A percentile compares a stretch with the other conserved stretches of the same genome.
These are phyloP conservation scores for Physcomitrium patens DNA, from an alignment of 225 moss, liverwort and hornwort species.

Conservation along the genomic window DNA sequence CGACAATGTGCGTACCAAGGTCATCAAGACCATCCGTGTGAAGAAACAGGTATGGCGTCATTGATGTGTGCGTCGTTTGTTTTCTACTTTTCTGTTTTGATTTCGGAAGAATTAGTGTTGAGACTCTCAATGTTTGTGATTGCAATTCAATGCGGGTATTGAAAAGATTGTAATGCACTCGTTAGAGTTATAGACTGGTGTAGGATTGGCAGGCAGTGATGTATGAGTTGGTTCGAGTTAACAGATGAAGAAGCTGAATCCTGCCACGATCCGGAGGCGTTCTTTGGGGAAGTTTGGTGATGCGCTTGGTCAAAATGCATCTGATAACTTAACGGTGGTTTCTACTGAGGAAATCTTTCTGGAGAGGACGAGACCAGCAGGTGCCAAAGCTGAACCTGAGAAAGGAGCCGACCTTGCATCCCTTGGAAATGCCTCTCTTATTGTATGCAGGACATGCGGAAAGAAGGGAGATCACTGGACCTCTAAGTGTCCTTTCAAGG, in stretches of 20 bases:
- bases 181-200: not conserved
- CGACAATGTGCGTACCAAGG: conserved; percentile 62
- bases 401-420: conserved; percentile 58
- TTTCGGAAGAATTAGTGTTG: not conserved
- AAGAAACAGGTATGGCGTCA: conserved; percentile 50
- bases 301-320: conserved; percentile 63
- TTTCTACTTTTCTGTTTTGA: not conserved
- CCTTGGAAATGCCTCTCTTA: conserved; percentile 64
- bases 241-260: conserved; percentile 69
- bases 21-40: conserved; percentile 62
- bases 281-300: conserved; percentile 62
- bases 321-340: conserved; percentile 62
- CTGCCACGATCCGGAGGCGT: conserved; percentile 58
- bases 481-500: conserved; percentile 71
- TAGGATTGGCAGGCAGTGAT: not conserved
- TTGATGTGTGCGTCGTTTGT: not conserved
- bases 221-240: conserved; percentile 5
- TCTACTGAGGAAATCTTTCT: conserved; percentile 67
- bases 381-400: conserved; percentile 54
- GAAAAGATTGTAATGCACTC: not conserved
- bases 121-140: not conserved
- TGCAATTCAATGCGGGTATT: not conserved
- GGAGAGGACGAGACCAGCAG: conserved; percentile 58
- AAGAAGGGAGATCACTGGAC: conserved; percentile 81
- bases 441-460: conserved; percentile 71